Evolutionary conservation across 176 grass and related monocot species (phyloP).

Genomic region (Bonia amplexicaulis): DNA sequence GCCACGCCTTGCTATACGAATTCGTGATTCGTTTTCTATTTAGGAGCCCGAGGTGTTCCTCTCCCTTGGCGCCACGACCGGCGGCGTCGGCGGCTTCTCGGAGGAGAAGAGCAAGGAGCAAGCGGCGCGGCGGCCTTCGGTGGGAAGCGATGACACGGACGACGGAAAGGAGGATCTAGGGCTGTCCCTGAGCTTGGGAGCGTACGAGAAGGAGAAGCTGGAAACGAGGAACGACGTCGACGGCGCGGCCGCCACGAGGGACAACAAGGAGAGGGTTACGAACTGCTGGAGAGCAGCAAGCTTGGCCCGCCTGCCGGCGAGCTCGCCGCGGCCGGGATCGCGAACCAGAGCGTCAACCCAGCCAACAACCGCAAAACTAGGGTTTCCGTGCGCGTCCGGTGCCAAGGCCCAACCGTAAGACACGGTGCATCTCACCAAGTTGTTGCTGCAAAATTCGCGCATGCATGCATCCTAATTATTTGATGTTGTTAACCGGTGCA

Average conservation of each 20-base stretch:
- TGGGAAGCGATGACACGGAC: constrained; percentile 33
- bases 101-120: constrained; percentile 47
- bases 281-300: constrained; percentile 62
- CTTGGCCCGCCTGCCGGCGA: constrained; percentile 13
- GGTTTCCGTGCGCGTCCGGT: constrained; percentile 93
- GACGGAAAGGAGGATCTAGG: constrained; percentile 65
- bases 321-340: constrained; percentile 25
- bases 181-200: constrained; percentile 60
- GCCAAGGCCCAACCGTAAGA: constrained; percentile 91
- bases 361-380: constrained; percentile 96
- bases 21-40: constrained; percentile 13
- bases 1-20: constrained; percentile 5
- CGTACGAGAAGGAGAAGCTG: constrained; percentile 38
- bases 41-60: constrained; percentile 74
- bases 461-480: neutral
- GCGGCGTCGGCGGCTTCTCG: neutral
- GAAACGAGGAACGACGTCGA: neutral
- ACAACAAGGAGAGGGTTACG: constrained; percentile 33
- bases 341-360: constrained; percentile 73
- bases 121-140: constrained; percentile 12
- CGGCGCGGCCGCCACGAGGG: neutral
- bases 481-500: constrained; percentile 11
- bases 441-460: neutral
- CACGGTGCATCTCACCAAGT: neutral
- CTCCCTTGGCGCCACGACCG: constrained; percentile 46